Base-by-base conservation (phyloP, 2,329 filamentous ascomycete genomes). In the Colletotrichum limetticola region DNA sequence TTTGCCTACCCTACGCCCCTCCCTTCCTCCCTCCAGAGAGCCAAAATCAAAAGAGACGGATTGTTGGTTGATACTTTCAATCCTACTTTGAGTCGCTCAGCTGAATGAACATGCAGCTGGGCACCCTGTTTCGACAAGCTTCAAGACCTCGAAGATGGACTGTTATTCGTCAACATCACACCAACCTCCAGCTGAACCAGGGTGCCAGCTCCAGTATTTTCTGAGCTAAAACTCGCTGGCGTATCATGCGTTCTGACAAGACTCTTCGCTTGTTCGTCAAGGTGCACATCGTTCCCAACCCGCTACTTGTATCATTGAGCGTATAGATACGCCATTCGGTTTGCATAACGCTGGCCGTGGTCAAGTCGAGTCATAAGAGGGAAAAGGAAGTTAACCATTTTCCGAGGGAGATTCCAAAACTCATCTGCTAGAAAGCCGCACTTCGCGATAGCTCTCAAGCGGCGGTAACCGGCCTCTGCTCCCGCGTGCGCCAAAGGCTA, bases 111-210 rank as follows among this genome's bases (percentile, higher is more conserved):
- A 19, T 19, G 19, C 28, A 52, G 65, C 65, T 42, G 26, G 30
- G 46, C 66, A 30, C 57, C 46, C n/a, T 56, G 32, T 26, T 22
- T 57, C 49, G 9, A 28, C 59, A 35, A 28, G 46, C 65, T 59
- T 26, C 61, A 46, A 24, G 24, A 30, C 37, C 30, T 5, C 28
- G 55, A 52, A 58, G 35, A 37, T 59, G 53, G 30, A 65, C 64
- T 65, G 60, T 61, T 32, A 69, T 69, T 69, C 67, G 59, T 53
- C 37, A 28, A 37, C 26, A n/a, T n/a, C 35, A 24, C 14, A 22
- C 4, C 35, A 26, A 8, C 28, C 11, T 26, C 52, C 35, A 64
- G 35, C 49, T 55, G 19, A 28, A 11, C 35, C 26, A 32, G 66
- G 66, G 24, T 64, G 26, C 28, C 28, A 59, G 60, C 32, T 64